A percentile compares a stretch with the other conserved stretches of the same genome.
phyloP scores from a whole-genome alignment of 2,329 filamentous ascomycete genomes.

The Penicillium sclerotiorum region DNA sequence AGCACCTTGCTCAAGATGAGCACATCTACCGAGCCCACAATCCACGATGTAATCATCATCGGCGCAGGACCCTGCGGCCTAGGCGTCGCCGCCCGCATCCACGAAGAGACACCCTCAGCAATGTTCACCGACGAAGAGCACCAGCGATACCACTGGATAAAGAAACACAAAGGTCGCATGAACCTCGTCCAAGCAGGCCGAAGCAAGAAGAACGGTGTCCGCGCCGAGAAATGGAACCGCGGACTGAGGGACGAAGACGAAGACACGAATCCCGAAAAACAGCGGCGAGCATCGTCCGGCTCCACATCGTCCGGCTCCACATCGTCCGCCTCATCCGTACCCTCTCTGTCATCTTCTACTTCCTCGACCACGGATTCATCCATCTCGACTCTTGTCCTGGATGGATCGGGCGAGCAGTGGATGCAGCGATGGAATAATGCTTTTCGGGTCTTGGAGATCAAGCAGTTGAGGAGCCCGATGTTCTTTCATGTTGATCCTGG shows the following conservation, averaged over 20 bases:
- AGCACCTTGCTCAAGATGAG: too few species aligned
- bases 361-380: constrained; percentile 14
- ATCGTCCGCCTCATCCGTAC: constrained; percentile 17
- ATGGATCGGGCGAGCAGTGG: constrained; percentile 66
- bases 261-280: not conserved
- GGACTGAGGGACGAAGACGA: constrained; percentile 8
- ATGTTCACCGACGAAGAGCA: constrained; percentile 85
- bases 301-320: constrained; percentile 23
- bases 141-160: constrained; percentile 77
- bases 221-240: constrained; percentile 31
- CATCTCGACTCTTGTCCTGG: constrained; percentile 64
- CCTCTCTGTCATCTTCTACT: constrained; percentile 3
- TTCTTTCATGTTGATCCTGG: constrained; percentile 79
- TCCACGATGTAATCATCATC: constrained; percentile 68
- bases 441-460: constrained; percentile 70
- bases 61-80: constrained; percentile 76
- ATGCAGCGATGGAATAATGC: constrained; percentile 71
- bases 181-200: constrained; percentile 43
- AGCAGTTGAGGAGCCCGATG: constrained; percentile 75
- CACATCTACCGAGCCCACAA: constrained; percentile 12
- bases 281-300: constrained; percentile 19
- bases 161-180: constrained; percentile 64
- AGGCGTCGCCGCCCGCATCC: constrained; percentile 70
- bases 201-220: constrained; percentile 31
- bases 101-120: constrained; percentile 72